These are phyloP conservation scores for Hanseniaspora guilliermondii DNA, from an alignment of 805 yeast genomes.

Conservation along the genomic window DNA sequence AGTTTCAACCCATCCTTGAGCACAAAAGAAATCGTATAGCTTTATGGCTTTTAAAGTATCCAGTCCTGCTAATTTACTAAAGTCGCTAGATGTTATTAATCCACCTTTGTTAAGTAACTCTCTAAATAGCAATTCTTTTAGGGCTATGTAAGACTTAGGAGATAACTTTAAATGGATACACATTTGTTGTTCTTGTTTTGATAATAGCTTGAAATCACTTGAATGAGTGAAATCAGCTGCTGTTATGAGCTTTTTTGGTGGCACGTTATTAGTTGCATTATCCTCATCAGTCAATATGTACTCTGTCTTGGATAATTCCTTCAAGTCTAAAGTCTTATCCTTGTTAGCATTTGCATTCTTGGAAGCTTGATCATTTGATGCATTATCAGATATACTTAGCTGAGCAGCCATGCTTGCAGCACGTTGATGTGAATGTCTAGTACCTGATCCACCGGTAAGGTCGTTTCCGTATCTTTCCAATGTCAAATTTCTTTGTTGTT, in stretches of 20 bases:
- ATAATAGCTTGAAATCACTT: slow-evolving; percentile 67
- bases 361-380: slow-evolving; percentile 17
- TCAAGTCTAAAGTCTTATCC: not conserved
- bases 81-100: slow-evolving; percentile 63
- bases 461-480: slow-evolving; percentile 39
- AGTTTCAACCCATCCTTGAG: slow-evolving; percentile 67
- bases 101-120: slow-evolving; percentile 83
- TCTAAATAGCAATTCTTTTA: slow-evolving; percentile 77
- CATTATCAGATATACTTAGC: slow-evolving; percentile 19
- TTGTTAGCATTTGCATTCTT: slow-evolving; percentile 13
- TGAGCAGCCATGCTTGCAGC: slow-evolving; percentile 18
- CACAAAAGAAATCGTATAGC: slow-evolving; percentile 83
- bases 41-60: slow-evolving; percentile 78
- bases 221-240: slow-evolving; percentile 64
- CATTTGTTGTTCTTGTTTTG: slow-evolving; percentile 75
- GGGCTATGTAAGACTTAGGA: slow-evolving; percentile 89
- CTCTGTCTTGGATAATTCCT: not conserved
- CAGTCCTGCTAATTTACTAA: slow-evolving; percentile 70
- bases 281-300: not conserved
- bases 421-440: slow-evolving; percentile 27
- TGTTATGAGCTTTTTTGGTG: slow-evolving; percentile 32
- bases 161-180: slow-evolving; percentile 73
- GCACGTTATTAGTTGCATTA: slow-evolving; percentile 9
- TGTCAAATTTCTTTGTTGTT: slow-evolving; percentile 50
- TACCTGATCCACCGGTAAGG: slow-evolving; percentile 17